phyloP scores from a whole-genome alignment of 345 rosid species.

The Gossypium herbaceum region DNA sequence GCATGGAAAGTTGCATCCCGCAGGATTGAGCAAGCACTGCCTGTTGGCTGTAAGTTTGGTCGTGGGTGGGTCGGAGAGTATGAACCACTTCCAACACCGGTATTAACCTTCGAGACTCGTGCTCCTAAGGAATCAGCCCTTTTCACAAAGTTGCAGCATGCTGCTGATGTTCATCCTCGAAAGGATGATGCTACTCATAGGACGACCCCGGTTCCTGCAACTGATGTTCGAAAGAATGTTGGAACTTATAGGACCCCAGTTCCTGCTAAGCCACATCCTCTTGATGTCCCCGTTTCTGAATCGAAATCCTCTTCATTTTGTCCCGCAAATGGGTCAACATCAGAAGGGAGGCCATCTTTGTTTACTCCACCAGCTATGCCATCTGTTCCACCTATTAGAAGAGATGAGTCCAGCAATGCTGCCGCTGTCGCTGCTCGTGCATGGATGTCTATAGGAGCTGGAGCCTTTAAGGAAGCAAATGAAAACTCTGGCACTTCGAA shows the following conservation, averaged over 20 bases:
- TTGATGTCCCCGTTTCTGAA: slow-evolving; percentile 29
- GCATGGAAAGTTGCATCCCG: slow-evolving; percentile 84
- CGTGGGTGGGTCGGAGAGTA: slow-evolving; percentile 92
- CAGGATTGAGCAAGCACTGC: slow-evolving; percentile 69
- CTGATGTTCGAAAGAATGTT: slow-evolving; percentile 25
- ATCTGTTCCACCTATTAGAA: slow-evolving; percentile 39
- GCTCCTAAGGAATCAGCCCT: slow-evolving; percentile 36
- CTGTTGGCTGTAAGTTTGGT: slow-evolving; percentile 66
- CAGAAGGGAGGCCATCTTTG: slow-evolving; percentile 38
- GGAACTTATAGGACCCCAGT: slow-evolving; percentile 28
- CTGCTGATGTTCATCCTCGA: slow-evolving; percentile 19
- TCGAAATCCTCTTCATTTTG: slow-evolving; percentile 35
- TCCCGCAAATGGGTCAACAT: slow-evolving; percentile 29
- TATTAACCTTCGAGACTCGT: slow-evolving; percentile 50
- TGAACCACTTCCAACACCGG: slow-evolving; percentile 83
- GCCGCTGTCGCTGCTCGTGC: slow-evolving; percentile 68
- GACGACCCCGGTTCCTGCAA: slow-evolving; percentile 26
- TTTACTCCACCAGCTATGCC: slow-evolving; percentile 28
- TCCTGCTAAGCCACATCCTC: slow-evolving; percentile 32
- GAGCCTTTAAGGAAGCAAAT: slow-evolving; percentile 44
- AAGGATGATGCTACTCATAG: slow-evolving; percentile 32
- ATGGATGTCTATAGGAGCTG: slow-evolving; percentile 86
- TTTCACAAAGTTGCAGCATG: slow-evolving; percentile 30
- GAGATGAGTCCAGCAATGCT: slow-evolving; percentile 61
- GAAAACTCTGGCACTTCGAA: slow-evolving; percentile 46